phyloP scores from a whole-genome alignment of 2,329 filamentous ascomycete genomes.

The Cadophora sp. region DNA sequence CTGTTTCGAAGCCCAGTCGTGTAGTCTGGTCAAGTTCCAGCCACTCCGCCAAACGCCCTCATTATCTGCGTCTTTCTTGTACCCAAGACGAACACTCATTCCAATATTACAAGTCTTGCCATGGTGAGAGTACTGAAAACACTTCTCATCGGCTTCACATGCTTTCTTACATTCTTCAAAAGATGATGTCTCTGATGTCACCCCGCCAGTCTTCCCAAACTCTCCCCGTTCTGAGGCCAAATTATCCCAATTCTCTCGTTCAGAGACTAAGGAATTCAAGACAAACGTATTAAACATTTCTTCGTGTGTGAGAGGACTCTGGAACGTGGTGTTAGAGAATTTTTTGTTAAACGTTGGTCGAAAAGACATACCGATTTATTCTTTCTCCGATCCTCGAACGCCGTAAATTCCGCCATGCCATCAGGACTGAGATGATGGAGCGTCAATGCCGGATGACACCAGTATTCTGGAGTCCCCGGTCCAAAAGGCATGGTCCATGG shows the following conservation, averaged over 20 bases:
- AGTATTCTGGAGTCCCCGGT: conserved; percentile 50
- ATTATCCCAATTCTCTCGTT: conserved; percentile 54
- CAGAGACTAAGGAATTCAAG: conserved; percentile 48
- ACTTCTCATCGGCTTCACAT: conserved; percentile 48
- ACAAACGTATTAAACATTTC: conserved; percentile 59
- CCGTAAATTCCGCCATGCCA: conserved; percentile 48
- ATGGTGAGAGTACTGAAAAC: conserved; percentile 45
- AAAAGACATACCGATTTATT: conserved; percentile 18
- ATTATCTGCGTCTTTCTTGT: conserved; percentile 15
- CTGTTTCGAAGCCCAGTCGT: conserved; percentile 21
- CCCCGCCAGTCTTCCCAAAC: conserved; percentile 24
- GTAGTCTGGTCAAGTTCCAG: conserved; percentile 24
- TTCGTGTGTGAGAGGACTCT: conserved; percentile 43
- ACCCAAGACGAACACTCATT: conserved; percentile 22
- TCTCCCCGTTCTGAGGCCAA: conserved; percentile 41
- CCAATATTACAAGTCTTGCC: conserved; percentile 32
- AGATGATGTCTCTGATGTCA: conserved; percentile 32
- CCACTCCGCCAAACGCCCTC: conserved; percentile 23
- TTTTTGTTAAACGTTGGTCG: neutral
- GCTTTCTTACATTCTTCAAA: conserved; percentile 55
- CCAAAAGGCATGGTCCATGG: conserved; percentile 55
- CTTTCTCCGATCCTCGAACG: conserved; percentile 48
- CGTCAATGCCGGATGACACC: conserved; percentile 61
- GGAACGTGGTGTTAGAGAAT: conserved; percentile 13
- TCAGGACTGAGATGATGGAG: conserved; percentile 61